phyloP scores from a whole-genome alignment of 306 rosid species.

The Clitoria ternatea region DNA sequence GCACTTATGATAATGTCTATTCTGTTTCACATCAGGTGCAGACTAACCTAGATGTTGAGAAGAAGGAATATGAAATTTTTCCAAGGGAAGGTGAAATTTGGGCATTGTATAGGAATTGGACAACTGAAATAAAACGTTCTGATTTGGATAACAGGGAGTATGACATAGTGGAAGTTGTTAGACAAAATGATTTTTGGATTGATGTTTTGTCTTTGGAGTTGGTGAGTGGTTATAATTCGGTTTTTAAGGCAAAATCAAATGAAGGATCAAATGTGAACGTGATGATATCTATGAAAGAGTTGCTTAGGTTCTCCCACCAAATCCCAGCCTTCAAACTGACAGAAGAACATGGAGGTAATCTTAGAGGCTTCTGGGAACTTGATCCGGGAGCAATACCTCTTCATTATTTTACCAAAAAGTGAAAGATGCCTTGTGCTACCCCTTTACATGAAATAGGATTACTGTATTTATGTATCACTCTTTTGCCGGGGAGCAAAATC shows the following conservation, averaged over 20 bases:
- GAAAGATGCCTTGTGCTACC: conserved; percentile 16
- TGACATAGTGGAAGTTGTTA: conserved; percentile 60
- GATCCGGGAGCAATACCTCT: conserved; percentile 74
- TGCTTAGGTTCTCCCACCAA: conserved; percentile 77
- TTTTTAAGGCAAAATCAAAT: conserved; percentile 43
- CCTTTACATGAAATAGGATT: background rate
- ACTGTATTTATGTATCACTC: conserved; percentile 13
- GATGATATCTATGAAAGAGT: conserved; percentile 35
- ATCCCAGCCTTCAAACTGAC: conserved; percentile 70
- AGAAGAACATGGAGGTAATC: conserved; percentile 47
- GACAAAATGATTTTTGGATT: conserved; percentile 25
- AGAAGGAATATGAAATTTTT: conserved; percentile 37
- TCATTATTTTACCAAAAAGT: conserved; percentile 21
- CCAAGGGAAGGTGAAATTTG: conserved; percentile 78
- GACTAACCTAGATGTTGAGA: conserved; percentile 20
- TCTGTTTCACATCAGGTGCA: conserved; percentile 63
- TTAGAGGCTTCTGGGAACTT: conserved; percentile 78
- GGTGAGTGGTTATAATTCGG: conserved; percentile 53
- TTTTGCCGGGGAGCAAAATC: conserved; percentile 22
- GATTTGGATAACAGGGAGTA: conserved; percentile 54
- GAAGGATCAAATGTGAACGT: conserved; percentile 25
- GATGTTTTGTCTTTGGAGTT: conserved; percentile 49
- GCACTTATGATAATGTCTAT: conserved; percentile 20
- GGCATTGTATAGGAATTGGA: conserved; percentile 86
- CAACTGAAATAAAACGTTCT: conserved; percentile 40